Base-by-base conservation (phyloP, 1,139 yeast species). In the Taphrina populina region DNA sequence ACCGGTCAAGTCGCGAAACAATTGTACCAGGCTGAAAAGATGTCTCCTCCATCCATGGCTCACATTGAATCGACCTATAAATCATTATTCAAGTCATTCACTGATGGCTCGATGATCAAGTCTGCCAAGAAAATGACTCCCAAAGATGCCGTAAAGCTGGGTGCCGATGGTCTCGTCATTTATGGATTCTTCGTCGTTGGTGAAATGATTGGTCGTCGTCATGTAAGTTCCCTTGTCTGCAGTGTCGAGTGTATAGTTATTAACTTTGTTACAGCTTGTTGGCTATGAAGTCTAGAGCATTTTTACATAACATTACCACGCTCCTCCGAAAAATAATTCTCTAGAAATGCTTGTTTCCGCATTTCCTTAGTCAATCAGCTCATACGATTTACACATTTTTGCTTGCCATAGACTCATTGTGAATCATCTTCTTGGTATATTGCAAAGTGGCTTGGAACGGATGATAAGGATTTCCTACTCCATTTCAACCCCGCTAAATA, bases 161-260 rank as follows among this genome's bases (percentile, higher is more conserved):
- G 84, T 65, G 83, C 90, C 56, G 82, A 81, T 71, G 82, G 83
- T 64, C 75, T 88, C 64, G 98, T 92, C 73, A 75, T 92, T 61
- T 76, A 87, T 64, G 99, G 96, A 62, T 80, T 88, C 72, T 92
- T 88, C 74, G 83, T 96, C 27, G 77, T 92, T 53, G 99, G 99
- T 69, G 98, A 92, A 78, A 82, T 90, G 65, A 79, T 92, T 68
- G 99, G 99, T 68, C 88, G 98, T 80, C 86, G 98, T 33, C 57
- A 53, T 19, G 47, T 43, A 43, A 29, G 47, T 43, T 13, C 13
- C 13, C 15, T 40, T 27, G 7, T 11, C 30, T 11, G 20, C 32
- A 24, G 29, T 4, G 4, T 15, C 6, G 10, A 5, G 10, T 21
- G n/a, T 8, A 37, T 6, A 15, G 4, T 10, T 34, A 23, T 23